Base-by-base conservation (phyloP, 2,329 filamentous ascomycete species). In the Sporothrix phasma region DNA sequence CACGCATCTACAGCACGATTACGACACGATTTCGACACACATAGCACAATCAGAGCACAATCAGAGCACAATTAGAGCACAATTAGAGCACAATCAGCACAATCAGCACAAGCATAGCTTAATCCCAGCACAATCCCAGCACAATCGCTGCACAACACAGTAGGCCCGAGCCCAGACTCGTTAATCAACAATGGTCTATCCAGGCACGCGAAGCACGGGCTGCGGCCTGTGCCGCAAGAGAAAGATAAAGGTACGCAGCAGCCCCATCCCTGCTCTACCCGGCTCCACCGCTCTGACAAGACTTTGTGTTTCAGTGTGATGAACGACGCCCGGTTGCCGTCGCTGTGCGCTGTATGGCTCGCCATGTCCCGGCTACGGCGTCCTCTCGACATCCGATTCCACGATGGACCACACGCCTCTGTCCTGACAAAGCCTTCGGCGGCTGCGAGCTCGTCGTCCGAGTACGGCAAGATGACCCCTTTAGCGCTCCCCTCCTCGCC, bases 351-450 rank as follows among this genome's bases (percentile, higher is more conserved):
- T 59, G 2, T 41, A 59, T 15, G 37, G 37, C 37, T 24, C 37
- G 15, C 37, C 22, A 24, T 59, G 37, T 6, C 54, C 54, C n/a
- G 54, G 54, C 34, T 59, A 59, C 24, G 54, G 37, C 54, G 54
- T 3, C 54, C 54, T 13, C 54, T 59, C 7, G 54, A 59, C 13
- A 59, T 59, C 37, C 54, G 54, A 26, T 59, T 59, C 37, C 54
- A 45, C 15, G 37, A 43, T 19, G 54, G 54, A 6, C 54, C 54
- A 3, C 37, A 59, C 54, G 54, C 54, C 3, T 2, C 54, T 7
- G 54, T 59, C 22, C 15, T 31, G 13, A 19, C 54, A 11, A 59
- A 43, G 22, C 13, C 54, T 4, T n/a, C 34, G 34, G 19, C 29
- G 5, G 22, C 11, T 31, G 7, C 3, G 15, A n/a, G 29, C 3